Base-by-base conservation (phyloP, 768 basidiomycete species). In the Austroboletus festivus region DNA sequence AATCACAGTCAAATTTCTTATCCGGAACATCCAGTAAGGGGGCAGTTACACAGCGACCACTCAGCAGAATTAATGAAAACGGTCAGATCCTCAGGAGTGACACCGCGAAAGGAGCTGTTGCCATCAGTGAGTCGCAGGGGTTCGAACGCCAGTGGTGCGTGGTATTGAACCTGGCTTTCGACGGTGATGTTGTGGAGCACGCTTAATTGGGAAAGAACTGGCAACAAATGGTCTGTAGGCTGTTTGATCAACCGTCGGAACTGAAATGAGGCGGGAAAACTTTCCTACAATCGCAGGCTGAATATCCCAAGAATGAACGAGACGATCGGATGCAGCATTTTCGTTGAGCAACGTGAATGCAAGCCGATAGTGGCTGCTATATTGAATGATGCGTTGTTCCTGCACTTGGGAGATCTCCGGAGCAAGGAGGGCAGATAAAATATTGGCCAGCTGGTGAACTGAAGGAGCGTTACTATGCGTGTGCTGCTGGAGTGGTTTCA, bases 31-130 rank as follows among this genome's bases (percentile, higher is more conserved):
- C 7, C 33, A 39, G 21, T 24, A 28, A 56, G 75, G 58, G 58
- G 33, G 48, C 46, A 56, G 23, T 63, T 57, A 93, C 94, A 93
- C 42, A 99, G 62, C 12, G 86, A 88, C 96, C 96, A 99, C 61
- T 93, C 86, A 4, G 93, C 96, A 6, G 92, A 92, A 60, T 99
- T 99, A 35, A 99, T 76, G 61, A 99, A 99, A 0, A 94, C 84
- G 13, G 88, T 93, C 50, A 96, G 75, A 59, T 95, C 84, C 55
- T 93, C 93, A 43, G 82, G 80, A 1, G 80, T 81, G 33, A 98
- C 67, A 0, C 81, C 79, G 64, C 82, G 82, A 9, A 65, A 60
- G 7, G 62, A 68, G 22, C 71, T 60, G 8, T 73, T 68, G 15
- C 63, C 58, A 31, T 59, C 50, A 42, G 54, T 46, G 3, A 78